These are phyloP conservation scores for Meyerozyma elateridarum DNA, from an alignment of 1,139 yeast species.

Conservation along the genomic window DNA sequence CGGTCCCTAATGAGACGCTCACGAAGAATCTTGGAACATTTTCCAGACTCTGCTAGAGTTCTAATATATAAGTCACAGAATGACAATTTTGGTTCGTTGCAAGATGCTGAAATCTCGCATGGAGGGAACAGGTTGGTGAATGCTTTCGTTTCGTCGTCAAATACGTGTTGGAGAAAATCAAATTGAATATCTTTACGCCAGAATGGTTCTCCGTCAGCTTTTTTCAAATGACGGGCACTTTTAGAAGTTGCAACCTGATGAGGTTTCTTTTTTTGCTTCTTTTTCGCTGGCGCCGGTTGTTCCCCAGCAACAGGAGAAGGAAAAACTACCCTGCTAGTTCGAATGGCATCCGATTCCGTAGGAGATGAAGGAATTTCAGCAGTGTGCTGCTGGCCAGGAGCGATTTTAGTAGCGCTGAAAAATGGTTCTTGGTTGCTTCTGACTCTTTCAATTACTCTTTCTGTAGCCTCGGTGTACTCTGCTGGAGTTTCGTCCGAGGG, in stretches of 20 bases:
- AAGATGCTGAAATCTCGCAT: constrained; percentile 30
- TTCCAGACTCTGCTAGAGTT: constrained; percentile 77
- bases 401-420: no score
- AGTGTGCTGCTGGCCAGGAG: no score
- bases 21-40: constrained; percentile 76
- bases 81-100: constrained; percentile 50
- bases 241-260: constrained; percentile 1
- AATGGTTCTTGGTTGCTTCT: no score
- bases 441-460: no score
- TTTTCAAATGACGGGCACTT: constrained; percentile 61
- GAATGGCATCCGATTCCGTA: no score
- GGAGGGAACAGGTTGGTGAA: constrained; percentile 57
- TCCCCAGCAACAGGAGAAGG: neutral
- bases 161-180: constrained; percentile 63
- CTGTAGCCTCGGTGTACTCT: no score
- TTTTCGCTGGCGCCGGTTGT: constrained; percentile 1
- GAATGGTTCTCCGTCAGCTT: constrained; percentile 87
- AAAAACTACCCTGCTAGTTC: constrained; percentile 1
- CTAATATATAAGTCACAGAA: constrained; percentile 84
- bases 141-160: constrained; percentile 58
- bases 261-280: neutral
- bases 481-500: no score
- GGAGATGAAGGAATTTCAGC: no score
- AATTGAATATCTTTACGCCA: constrained; percentile 88
- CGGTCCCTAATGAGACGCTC: constrained; percentile 67